phyloP scores from a whole-genome alignment of 1,284 basidiomycete genomes.

The Mixia osmundae region DNA sequence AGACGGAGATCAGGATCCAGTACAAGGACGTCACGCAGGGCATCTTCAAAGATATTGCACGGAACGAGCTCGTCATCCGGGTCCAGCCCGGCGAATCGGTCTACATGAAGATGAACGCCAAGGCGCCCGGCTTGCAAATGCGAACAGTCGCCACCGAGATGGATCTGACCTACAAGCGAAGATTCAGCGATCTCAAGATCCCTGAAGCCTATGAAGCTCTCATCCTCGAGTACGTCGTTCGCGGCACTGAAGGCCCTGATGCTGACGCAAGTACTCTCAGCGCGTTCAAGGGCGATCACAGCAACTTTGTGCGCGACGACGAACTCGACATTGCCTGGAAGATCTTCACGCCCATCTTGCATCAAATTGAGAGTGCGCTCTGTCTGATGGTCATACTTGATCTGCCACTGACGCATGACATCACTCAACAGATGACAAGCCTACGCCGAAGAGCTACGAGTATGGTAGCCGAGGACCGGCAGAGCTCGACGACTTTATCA shows the following conservation, averaged over 20 bases:
- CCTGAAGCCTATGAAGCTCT: neutral
- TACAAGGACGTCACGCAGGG: conserved; percentile 89
- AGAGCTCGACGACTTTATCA: conserved; percentile 49
- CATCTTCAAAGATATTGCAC: conserved; percentile 80
- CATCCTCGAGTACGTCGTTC: neutral
- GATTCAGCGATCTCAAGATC: conserved; percentile 33
- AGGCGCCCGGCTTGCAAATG: conserved; percentile 69
- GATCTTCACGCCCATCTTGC: conserved; percentile 14
- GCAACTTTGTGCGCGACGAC: conserved; percentile 69
- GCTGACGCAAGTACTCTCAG: too few species aligned
- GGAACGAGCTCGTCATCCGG: conserved; percentile 83
- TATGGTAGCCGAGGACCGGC: conserved; percentile 87
- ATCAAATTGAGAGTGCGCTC: neutral
- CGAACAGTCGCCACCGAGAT: conserved; percentile 80
- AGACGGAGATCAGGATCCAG: conserved; percentile 87
- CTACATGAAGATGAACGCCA: conserved; percentile 83
- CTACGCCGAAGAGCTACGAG: conserved; percentile 32
- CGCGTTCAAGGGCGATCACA: conserved; percentile 28
- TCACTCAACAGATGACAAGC: conserved; percentile 70
- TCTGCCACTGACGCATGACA: neutral
- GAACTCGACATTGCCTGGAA: conserved; percentile 91
- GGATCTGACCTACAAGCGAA: conserved; percentile 86
- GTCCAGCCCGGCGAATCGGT: conserved; percentile 87
- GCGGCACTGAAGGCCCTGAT: conserved; percentile 12
- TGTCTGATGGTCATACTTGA: too few species aligned